These are phyloP conservation scores for Diaporthe caulivora DNA, from an alignment of 2,329 filamentous ascomycete genomes.

Conservation along the genomic window DNA sequence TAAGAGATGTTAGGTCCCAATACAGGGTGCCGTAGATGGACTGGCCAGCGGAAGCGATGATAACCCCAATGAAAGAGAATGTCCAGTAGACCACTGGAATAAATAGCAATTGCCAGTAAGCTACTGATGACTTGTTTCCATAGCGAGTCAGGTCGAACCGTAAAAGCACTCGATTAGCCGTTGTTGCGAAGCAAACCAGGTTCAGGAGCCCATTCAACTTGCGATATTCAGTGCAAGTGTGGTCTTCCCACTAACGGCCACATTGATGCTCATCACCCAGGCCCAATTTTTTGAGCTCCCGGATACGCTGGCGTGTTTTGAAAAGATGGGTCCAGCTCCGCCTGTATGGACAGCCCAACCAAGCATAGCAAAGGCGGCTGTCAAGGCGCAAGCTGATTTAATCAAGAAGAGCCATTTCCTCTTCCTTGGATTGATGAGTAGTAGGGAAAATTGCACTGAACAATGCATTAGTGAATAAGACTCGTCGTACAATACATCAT, in stretches of 20 bases:
- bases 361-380: constrained; percentile 38
- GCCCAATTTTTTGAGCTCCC: constrained; percentile 59
- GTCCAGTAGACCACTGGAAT: constrained; percentile 62
- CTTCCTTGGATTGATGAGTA: constrained; percentile 57
- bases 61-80: constrained; percentile 60
- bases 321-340: constrained; percentile 42
- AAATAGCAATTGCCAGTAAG: constrained; percentile 57
- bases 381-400: constrained; percentile 54
- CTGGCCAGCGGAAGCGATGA: constrained; percentile 59
- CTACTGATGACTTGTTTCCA: constrained; percentile 33
- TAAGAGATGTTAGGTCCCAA: constrained; percentile 63
- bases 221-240: constrained; percentile 63
- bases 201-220: background rate
- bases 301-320: constrained; percentile 43
- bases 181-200: background rate
- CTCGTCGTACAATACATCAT: background rate
- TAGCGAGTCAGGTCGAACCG: constrained; percentile 51
- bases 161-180: background rate
- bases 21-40: constrained; percentile 58
- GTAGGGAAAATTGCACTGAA: constrained; percentile 54
- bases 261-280: constrained; percentile 57
- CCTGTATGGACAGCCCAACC: constrained; percentile 36
- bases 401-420: constrained; percentile 57
- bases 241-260: constrained; percentile 62
- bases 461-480: background rate